phyloP scores from a whole-genome alignment of 345 rosid species.

The Hibiscus mutabilis region DNA sequence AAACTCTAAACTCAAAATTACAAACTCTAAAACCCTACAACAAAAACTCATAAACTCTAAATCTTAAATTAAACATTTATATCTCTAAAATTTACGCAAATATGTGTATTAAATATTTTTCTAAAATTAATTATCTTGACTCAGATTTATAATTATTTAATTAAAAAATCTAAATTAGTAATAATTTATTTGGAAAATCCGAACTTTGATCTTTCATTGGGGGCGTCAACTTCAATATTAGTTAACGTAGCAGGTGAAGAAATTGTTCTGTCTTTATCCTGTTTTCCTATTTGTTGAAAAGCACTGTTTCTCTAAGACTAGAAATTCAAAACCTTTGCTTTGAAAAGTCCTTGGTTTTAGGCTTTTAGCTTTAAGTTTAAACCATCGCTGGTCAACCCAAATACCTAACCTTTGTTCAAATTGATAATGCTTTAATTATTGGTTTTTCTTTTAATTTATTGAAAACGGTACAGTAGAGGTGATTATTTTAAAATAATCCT shows the following conservation, averaged over 20 bases:
- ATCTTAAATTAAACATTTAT: too few relatives aligned
- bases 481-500: not conserved
- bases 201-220: too few relatives aligned
- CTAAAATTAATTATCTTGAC: too few relatives aligned
- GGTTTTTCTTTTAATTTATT: not conserved
- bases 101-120: too few relatives aligned
- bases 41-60: too few relatives aligned
- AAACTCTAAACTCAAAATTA: too few relatives aligned
- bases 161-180: too few relatives aligned
- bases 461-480: not conserved
- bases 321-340: not conserved
- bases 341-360: not conserved
- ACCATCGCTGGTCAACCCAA: not conserved
- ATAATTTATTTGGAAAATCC: too few relatives aligned
- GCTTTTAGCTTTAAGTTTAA: not conserved
- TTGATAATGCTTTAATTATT: not conserved
- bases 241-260: not conserved
- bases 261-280: not conserved
- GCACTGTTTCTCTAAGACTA: not conserved
- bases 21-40: too few relatives aligned
- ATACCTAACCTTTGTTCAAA: not conserved
- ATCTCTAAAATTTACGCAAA: too few relatives aligned
- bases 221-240: too few relatives aligned
- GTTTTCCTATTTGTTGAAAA: not conserved
- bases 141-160: too few relatives aligned